Evolutionary conservation across 257 asterid species (phyloP).

Genomic region (Solanum peruvianum): DNA sequence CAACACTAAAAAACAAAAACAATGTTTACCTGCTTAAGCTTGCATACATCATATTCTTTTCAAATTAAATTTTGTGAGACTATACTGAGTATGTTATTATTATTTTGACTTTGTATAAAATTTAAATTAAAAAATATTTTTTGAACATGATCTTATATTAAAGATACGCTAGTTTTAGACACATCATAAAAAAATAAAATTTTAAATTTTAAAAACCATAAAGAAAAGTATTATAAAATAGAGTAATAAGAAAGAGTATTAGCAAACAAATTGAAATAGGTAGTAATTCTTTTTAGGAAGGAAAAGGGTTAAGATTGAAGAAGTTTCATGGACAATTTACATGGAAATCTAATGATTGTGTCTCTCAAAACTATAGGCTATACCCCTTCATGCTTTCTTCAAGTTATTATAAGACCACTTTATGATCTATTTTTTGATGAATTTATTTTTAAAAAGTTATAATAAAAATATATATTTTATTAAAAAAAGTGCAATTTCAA

Average conservation of each 20-base stretch:
- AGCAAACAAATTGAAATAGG: neutral
- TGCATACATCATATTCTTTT: neutral
- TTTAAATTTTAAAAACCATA: neutral
- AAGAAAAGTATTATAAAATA: neutral
- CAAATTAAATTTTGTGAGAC: neutral
- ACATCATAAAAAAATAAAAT: too few species aligned
- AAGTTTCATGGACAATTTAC: neutral
- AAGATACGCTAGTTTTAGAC: neutral
- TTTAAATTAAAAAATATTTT: too few species aligned
- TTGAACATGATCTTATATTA: neutral
- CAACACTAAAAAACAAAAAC: too few species aligned
- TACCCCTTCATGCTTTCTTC: neutral
- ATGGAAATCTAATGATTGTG: slow-evolving; percentile 1
- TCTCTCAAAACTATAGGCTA: neutral
- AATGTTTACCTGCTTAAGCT: neutral
- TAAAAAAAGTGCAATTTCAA: neutral
- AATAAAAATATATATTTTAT: too few species aligned
- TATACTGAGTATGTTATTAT: neutral
- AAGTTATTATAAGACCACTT: neutral
- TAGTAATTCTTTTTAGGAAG: neutral
- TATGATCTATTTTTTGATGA: too few species aligned
- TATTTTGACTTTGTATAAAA: neutral
- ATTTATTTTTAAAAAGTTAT: neutral
- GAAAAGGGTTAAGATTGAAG: neutral
- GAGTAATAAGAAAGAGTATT: neutral